Conservation (phyloP, 257 asterid genomes). For the Solanum pennellii region DNA sequence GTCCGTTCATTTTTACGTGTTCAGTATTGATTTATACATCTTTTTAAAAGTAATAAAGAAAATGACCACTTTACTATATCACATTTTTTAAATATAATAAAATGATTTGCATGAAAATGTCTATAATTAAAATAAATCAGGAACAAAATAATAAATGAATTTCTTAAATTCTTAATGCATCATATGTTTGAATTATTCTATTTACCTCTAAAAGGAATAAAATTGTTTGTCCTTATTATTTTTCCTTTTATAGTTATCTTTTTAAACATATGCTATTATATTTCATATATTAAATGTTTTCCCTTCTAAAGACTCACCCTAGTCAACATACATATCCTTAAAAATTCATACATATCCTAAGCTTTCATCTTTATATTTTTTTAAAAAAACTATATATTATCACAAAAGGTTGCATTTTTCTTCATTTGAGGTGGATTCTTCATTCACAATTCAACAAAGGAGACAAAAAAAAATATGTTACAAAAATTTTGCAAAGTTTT, state of each 20-base stretch:
- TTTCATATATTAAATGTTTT: not conserved
- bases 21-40: too few species aligned
- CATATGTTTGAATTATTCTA: not conserved
- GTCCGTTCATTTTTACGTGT: not conserved
- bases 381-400: too few species aligned
- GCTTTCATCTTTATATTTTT: not conserved
- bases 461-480: not conserved
- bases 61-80: too few species aligned
- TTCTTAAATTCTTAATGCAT: not conserved
- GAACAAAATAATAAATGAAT: too few species aligned
- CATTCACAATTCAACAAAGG: not conserved
- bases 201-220: not conserved
- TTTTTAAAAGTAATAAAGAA: too few species aligned
- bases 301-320: not conserved
- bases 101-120: too few species aligned
- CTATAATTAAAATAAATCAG: too few species aligned
- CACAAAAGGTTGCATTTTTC: not conserved
- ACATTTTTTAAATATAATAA: not conserved
- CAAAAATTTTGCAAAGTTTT: not conserved
- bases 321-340: not conserved
- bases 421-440: not conserved
- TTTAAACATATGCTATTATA: not conserved
- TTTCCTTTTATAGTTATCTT: too few species aligned
- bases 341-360: not conserved
- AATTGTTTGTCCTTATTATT: not conserved